Evolutionary conservation across 305 asterid species (phyloP), one percentile per base, ranked within the genome.

Genomic region (Ajuga reptans): DNA sequence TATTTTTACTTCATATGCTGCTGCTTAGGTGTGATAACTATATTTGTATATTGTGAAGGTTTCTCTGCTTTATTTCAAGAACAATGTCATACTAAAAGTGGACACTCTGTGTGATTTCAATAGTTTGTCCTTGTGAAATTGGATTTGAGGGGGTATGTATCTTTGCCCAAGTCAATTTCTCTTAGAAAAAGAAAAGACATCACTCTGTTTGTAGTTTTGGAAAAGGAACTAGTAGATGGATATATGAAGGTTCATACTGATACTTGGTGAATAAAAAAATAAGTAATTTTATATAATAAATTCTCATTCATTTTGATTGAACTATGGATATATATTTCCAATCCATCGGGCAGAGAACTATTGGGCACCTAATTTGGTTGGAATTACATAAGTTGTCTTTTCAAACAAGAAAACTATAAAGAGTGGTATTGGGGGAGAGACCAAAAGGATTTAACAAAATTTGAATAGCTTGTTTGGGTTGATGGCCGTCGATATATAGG

Each of bases 1-100:
- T 71, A 24, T 18, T 43, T 42, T 36, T 9, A 31, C n/a, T 8
- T 42, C 59, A 49, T 60, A 74, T 9, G 49, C 66, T 70, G 49
- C 66, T 70, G 69, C 61, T 29, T 42, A 47, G 17, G 42, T 29
- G 27, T 21, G 27, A 21, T 21, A 21, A 21, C 27, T 21, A 21
- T 21, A 2, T 21, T 21, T 21, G n/a, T n/a, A n/a, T 9, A 46
- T 33, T 7, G 49, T 57, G 47, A 21, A 57, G 37, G n/a, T 21
- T 24, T 18, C 10, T 9, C 1, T 27, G n/a, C 12, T 62, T 18
- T n/a, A 49, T 43, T 15, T 6, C 17, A 0, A 58, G 36, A 4
- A n/a, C 4, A 14, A 45, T 4, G 4, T 8, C 12, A 37, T 14
- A 15, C 49, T 58, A 36, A 58, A 36, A 49, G 53, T 15, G 29